phyloP scores from a whole-genome alignment of 2,329 filamentous ascomycete species.

The Fusarium verticillioides region DNA sequence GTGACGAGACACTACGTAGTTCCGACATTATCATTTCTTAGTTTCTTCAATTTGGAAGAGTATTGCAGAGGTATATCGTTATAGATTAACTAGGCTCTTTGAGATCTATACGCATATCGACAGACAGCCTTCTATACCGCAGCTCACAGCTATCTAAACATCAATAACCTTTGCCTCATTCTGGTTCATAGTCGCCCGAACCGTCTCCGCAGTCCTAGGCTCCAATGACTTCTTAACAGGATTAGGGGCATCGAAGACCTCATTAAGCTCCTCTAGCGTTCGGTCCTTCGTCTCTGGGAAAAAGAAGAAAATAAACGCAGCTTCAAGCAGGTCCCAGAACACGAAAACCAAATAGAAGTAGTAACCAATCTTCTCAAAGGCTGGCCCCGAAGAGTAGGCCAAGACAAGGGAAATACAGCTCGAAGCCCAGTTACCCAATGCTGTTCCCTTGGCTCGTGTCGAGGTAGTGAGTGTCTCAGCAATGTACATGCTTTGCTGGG shows the following conservation, averaged over 20 bases:
- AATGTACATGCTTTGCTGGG: conserved; percentile 53
- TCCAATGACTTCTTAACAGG: conserved; percentile 37
- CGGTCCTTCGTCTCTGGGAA: conserved; percentile 59
- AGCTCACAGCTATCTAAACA: neutral
- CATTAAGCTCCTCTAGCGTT: conserved; percentile 61
- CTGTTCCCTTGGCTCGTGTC: conserved; percentile 51
- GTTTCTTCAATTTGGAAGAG: neutral
- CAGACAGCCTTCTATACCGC: accelerated
- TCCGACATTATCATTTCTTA: neutral
- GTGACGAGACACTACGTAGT: neutral
- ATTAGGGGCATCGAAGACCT: conserved; percentile 32
- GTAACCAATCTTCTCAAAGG: conserved; percentile 56
- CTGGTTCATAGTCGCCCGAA: conserved; percentile 27
- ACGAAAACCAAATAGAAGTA: conserved; percentile 59
- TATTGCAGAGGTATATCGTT: no score
- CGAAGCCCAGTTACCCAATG: conserved; percentile 54
- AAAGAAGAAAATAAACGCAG: conserved; percentile 59
- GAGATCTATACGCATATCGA: neutral
- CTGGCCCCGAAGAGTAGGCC: conserved; percentile 57
- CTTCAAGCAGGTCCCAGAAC: conserved; percentile 57
- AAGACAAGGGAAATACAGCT: conserved; percentile 53
- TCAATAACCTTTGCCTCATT: conserved; percentile 5
- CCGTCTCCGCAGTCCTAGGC: conserved; percentile 24
- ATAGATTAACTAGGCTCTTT: neutral
- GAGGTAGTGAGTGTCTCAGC: conserved; percentile 49